Evolutionary conservation across 148 eudicot species (phyloP), one percentile per base, ranked within the genome.

Genomic region (Pharnaceum exiguum): DNA sequence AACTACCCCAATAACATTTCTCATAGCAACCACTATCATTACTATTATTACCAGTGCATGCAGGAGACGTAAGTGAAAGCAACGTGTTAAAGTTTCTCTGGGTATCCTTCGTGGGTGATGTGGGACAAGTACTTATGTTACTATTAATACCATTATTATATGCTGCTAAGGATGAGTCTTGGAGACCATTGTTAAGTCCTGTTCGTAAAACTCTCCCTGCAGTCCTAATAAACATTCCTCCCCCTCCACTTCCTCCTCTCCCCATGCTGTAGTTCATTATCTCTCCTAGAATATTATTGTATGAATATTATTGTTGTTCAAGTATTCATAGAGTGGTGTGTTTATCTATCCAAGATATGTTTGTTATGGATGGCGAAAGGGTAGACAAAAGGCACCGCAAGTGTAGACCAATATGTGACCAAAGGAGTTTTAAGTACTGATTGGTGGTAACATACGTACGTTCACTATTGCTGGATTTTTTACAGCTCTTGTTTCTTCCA

Each of bases 141-240:
- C 29, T 2, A 31, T 32, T 3, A 45, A 12, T 35, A 56, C 6
- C 32, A 63, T 31, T 37, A 49, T 29, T 55, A 40, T 23, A 27
- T 48, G 42, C 18, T 66, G 33, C 2, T 51, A 30, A 7, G 75
- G 42, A 25, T 53, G 37, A 47, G 62, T 71, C 46, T 66, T 72
- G 70, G 51, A 55, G 31, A 25, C 79, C 70, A 32, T 75, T n/a
- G n/a, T n/a, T 79, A 12, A 67, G 52, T 19, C 71, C 57, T 7
- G 73, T 72, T 55, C 75, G 71, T 2, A 72, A 47, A 0, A 51
- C 47, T 32, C 76, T 81, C 6, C 66, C 78, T 1, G 68, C 74
- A 1, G 70, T 67, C 43, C 71, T 70, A 10, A 72, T 24, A 55
- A 73, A 32, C 29, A 78, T 63, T 16, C 77, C 71, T 18, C 63